phyloP scores from a whole-genome alignment of 1,284 basidiomycete species.

The Cutaneotrichosporon sp. region DNA sequence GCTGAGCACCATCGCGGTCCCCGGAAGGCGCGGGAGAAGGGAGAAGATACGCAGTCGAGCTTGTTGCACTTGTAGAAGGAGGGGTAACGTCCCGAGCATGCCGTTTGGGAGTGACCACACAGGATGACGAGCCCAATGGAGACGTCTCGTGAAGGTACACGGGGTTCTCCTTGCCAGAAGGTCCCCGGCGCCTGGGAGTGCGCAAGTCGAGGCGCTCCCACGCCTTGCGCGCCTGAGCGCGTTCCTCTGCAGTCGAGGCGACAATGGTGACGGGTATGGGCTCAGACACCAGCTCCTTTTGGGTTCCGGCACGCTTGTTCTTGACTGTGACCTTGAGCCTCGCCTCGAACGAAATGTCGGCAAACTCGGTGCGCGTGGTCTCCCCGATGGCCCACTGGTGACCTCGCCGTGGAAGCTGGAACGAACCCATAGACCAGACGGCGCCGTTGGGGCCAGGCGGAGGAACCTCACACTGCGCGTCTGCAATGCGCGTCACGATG shows the following conservation, averaged over 20 bases:
- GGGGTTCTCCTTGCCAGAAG: background rate
- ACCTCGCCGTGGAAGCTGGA: slow-evolving; percentile 32
- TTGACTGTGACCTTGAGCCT: slow-evolving; percentile 36
- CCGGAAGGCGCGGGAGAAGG: background rate
- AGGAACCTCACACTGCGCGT: slow-evolving; percentile 25
- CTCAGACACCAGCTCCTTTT: slow-evolving; percentile 24
- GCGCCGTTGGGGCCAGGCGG: slow-evolving; percentile 18
- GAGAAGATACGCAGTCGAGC: background rate
- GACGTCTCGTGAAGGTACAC: background rate
- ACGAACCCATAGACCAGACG: slow-evolving; percentile 24
- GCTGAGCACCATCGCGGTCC: background rate
- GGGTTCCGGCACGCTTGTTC: slow-evolving; percentile 11
- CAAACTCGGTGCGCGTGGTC: slow-evolving; percentile 33
- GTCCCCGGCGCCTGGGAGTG: background rate
- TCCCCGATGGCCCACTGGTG: slow-evolving; percentile 45
- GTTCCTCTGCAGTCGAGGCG: slow-evolving; percentile 4
- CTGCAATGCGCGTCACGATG: slow-evolving; percentile 20
- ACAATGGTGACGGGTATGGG: background rate
- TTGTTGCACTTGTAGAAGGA: background rate
- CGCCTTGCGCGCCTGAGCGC: background rate
- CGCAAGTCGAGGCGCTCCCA: background rate
- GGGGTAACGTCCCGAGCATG: background rate
- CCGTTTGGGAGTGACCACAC: background rate
- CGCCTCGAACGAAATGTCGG: slow-evolving; percentile 34
- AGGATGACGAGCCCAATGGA: background rate